phyloP scores from a whole-genome alignment of 305 asterid genomes.

The Petunia hybrid region DNA sequence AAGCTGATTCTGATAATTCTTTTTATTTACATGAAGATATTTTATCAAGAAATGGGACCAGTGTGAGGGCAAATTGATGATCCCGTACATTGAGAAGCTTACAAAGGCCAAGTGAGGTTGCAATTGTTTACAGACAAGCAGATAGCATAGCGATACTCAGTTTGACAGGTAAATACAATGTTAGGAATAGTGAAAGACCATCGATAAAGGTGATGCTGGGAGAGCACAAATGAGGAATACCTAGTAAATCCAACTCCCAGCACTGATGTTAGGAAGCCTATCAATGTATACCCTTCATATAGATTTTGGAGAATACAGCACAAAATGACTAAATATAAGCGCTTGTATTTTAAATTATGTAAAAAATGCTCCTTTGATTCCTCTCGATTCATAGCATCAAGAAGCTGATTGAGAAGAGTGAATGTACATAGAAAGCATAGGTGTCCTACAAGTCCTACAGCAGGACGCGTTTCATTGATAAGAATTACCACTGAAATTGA shows the following conservation, averaged over 20 bases:
- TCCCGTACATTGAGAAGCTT: slow-evolving; percentile 9
- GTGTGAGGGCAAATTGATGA: slow-evolving; percentile 15
- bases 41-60: slow-evolving; percentile 14
- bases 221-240: not conserved
- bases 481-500: not conserved
- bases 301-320: not conserved
- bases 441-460: not conserved
- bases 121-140: not conserved
- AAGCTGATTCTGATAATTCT: slow-evolving; percentile 2
- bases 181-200: slow-evolving; percentile 6
- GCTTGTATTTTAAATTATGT: slow-evolving; percentile 3
- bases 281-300: not conserved
- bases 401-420: slow-evolving; percentile 14
- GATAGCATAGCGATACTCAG: not conserved
- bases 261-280: not conserved
- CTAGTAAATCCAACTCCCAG: slow-evolving; percentile 1
- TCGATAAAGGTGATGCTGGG: slow-evolving; percentile 12
- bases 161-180: not conserved
- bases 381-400: not conserved
- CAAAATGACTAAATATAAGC: slow-evolving; percentile 7
- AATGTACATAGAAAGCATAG: not conserved
- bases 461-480: not conserved
- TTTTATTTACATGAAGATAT: slow-evolving; percentile 6
- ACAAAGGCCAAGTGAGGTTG: not conserved
- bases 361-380: slow-evolving; percentile 12